Conservation (phyloP, 2,329 filamentous ascomycete species). For the Rutstroemia sp. region DNA sequence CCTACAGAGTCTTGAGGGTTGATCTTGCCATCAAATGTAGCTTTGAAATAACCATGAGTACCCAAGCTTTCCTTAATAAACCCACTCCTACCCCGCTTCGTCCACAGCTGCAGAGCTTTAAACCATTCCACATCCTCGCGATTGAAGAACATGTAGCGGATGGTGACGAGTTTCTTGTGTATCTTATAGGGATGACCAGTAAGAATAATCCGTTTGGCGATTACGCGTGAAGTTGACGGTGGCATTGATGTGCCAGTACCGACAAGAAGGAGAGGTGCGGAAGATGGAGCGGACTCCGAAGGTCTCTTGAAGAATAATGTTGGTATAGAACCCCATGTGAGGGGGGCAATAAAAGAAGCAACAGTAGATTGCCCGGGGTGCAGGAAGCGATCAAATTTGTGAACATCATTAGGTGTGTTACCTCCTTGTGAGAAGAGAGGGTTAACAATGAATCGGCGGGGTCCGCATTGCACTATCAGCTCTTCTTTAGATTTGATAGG, state of each 20-base stretch:
- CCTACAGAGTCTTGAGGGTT: constrained; percentile 93
- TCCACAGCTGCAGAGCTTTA: constrained; percentile 94
- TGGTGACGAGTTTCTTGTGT: constrained; percentile 93
- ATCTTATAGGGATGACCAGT: constrained; percentile 98
- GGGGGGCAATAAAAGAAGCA: constrained; percentile 80
- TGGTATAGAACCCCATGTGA: constrained; percentile 90
- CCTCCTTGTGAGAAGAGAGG: constrained; percentile 86
- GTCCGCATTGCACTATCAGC: constrained; percentile 83
- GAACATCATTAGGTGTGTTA: constrained; percentile 89
- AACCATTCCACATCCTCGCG: constrained; percentile 94
- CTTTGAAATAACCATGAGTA: constrained; percentile 99
- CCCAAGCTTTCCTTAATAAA: constrained; percentile 92
- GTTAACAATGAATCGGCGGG: constrained; percentile 78
- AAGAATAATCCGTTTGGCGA: constrained; percentile 89
- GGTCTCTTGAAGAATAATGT: constrained; percentile 75
- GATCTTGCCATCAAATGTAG: constrained; percentile 91
- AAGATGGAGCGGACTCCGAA: constrained; percentile 36
- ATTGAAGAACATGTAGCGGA: constrained; percentile 99
- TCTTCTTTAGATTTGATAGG: constrained; percentile 90
- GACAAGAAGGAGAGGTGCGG: constrained; percentile 59
- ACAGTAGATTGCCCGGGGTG: constrained; percentile 87
- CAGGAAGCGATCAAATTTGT: constrained; percentile 90
- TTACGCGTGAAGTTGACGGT: constrained; percentile 67
- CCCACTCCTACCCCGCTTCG: constrained; percentile 76
- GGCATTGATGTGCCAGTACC: constrained; percentile 83